phyloP scores from a whole-genome alignment of 2,329 filamentous ascomycete species.

The Colletotrichum eremochloae region DNA sequence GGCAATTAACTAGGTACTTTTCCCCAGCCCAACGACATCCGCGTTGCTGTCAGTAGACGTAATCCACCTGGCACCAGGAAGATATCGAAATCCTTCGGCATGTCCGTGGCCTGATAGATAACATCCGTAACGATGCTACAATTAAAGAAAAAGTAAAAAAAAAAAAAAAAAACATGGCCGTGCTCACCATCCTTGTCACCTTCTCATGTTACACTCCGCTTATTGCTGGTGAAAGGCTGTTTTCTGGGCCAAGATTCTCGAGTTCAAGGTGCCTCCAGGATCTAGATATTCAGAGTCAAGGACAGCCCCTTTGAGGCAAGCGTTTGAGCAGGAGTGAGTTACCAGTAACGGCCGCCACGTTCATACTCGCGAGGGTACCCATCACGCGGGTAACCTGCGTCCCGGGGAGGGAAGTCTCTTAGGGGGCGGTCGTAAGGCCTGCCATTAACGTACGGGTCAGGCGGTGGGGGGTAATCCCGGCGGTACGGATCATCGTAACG shows the following conservation, averaged over 20 bases:
- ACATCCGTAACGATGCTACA: neutral
- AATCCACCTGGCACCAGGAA: neutral
- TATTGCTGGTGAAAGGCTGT: conserved; percentile 5
- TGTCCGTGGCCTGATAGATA: neutral
- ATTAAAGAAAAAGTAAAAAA: neutral
- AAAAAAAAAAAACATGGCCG: neutral
- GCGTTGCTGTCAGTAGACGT: neutral
- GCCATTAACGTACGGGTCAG: conserved; percentile 72
- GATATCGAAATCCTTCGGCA: neutral
- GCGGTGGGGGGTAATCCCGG: conserved; percentile 74
- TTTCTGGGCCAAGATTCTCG: conserved; percentile 1
- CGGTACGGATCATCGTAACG: conserved; percentile 85
- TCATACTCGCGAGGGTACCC: conserved; percentile 64
- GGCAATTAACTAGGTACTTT: neutral
- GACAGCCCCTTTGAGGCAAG: conserved; percentile 40
- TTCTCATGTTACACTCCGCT: neutral
- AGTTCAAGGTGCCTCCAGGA: conserved; percentile 24
- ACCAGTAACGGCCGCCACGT: conserved; percentile 65
- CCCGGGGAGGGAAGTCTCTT: conserved; percentile 64
- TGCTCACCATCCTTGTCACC: neutral
- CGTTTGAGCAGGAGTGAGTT: conserved; percentile 48
- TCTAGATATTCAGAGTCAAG: conserved; percentile 41
- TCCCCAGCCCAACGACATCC: neutral
- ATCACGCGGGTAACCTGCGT: conserved; percentile 62
- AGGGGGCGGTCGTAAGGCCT: conserved; percentile 68